Base-by-base conservation (phyloP, 768 basidiomycete species). In the Tylopilus sp. region DNA sequence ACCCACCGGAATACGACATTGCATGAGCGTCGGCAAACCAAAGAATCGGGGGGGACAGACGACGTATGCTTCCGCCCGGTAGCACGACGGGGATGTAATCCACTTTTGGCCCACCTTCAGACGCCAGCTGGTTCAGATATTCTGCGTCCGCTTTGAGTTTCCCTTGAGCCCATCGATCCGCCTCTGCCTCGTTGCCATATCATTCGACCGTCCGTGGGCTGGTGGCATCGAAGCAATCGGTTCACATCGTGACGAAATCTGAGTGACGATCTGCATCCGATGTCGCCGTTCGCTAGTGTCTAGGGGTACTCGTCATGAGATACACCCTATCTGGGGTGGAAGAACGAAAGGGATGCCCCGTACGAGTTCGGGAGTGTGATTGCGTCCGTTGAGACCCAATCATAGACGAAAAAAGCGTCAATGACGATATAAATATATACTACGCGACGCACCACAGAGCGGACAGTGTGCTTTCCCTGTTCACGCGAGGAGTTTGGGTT, bases 151-250 rank as follows among this genome's bases (percentile, higher is more conserved):
- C 78, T 48, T 79, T 82, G 67, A 89, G 82, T 42, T 78, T 82
- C 11, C 76, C 75, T 59, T 81, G 76, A 10, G 81, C 81, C 67
- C 84, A 91, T 6, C 67, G 55, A 50, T 89, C 86, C 1, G 84
- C 87, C 14, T 82, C 82, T 38, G 76, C 74, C 54, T 83, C 78
- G 54, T 76, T 78, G n/a, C 71, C 72, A 64, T 82, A 91, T 31
- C 87, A 74, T 4, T 90, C 91, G 12, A 92, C 77, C 7, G 85
- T 88, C 90, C 89, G 92, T 7, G 91, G 91, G 21, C 84, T 86
- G 51, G 90, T 79, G 5, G 87, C 85, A 55, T 90, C 88, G 54
- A 90, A 88, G 22, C 82, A 82, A n/a, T 84, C 82, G 12, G 89
- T 71, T 84, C 86, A 92, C 10, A 89, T 76, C 45, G 80, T 73